These are phyloP conservation scores for Wickerhamomyces sydowiorum DNA, from an alignment of 805 yeast species.

Conservation along the genomic window DNA sequence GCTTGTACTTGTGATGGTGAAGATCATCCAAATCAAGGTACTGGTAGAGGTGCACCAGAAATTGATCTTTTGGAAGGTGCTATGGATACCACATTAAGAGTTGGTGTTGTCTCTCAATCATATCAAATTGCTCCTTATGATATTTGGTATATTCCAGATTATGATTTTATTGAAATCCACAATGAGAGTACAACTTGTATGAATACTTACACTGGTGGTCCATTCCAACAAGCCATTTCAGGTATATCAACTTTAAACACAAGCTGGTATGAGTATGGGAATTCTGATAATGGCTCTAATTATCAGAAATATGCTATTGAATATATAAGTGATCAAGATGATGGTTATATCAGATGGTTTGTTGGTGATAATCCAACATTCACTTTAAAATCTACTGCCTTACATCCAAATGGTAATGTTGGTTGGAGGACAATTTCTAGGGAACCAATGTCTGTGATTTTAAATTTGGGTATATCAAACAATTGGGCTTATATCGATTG, in stretches of 20 bases:
- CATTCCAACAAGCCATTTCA: slow-evolving; percentile 88
- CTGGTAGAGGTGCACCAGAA: slow-evolving; percentile 94
- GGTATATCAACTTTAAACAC: slow-evolving; percentile 73
- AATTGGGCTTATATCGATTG: slow-evolving; percentile 95
- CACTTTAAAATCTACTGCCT: slow-evolving; percentile 65
- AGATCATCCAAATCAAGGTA: slow-evolving; percentile 84
- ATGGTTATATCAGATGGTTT: slow-evolving; percentile 81
- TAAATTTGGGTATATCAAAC: slow-evolving; percentile 87
- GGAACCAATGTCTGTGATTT: slow-evolving; percentile 88
- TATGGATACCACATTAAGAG: slow-evolving; percentile 41
- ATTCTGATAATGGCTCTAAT: slow-evolving; percentile 34
- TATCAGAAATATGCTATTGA: slow-evolving; percentile 79
- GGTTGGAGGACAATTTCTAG: slow-evolving; percentile 76
- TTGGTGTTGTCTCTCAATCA: slow-evolving; percentile 80
- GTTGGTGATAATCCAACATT: slow-evolving; percentile 77
- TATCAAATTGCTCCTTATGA: slow-evolving; percentile 91
- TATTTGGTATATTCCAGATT: slow-evolving; percentile 91
- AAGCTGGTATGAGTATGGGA: slow-evolving; percentile 75
- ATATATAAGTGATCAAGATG: slow-evolving; percentile 60
- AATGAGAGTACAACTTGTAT: slow-evolving; percentile 66
- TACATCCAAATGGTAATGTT: slow-evolving; percentile 88
- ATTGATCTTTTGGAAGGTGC: slow-evolving; percentile 90
- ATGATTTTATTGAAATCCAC: slow-evolving; percentile 67
- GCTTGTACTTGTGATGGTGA: slow-evolving; percentile 77
- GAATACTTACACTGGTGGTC: slow-evolving; percentile 91